These are phyloP conservation scores for Glycine soja DNA, from an alignment of 306 rosid species.

Conservation along the genomic window DNA sequence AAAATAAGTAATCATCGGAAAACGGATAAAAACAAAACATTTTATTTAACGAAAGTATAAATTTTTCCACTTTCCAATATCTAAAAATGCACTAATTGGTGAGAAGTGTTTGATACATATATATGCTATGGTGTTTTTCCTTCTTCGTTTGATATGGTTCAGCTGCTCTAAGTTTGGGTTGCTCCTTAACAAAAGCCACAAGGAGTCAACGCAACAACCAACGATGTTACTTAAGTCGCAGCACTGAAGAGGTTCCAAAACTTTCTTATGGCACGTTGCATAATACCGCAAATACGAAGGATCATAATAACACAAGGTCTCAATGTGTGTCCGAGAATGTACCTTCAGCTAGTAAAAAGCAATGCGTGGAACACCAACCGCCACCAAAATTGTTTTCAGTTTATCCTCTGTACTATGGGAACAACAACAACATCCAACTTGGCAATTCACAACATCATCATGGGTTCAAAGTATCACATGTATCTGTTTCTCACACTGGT, in stretches of 20 bases:
- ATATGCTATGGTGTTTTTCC: no score
- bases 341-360: slow-evolving; percentile 43
- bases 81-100: no score
- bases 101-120: no score
- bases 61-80: no score
- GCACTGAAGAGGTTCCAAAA: slow-evolving; percentile 38
- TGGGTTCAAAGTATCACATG: slow-evolving; percentile 7
- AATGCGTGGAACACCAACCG: slow-evolving; percentile 45
- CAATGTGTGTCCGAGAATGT: slow-evolving; percentile 36
- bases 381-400: slow-evolving; percentile 47
- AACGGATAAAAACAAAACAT: no score
- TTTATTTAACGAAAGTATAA: no score
- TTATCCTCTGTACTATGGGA: slow-evolving; percentile 62
- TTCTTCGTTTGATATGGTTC: slow-evolving; percentile 6
- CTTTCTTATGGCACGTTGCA: slow-evolving; percentile 21
- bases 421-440: slow-evolving; percentile 12
- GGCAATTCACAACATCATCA: not conserved
- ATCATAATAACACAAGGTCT: slow-evolving; percentile 5
- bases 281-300: slow-evolving; percentile 17
- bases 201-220: slow-evolving; percentile 72
- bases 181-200: slow-evolving; percentile 65
- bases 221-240: slow-evolving; percentile 63
- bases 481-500: slow-evolving; percentile 35
- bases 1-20: no score
- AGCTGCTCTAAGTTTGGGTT: slow-evolving; percentile 86